Percentiles rank a stretch among this genome's conserved stretches.
These are phyloP conservation scores for Oemleria cerasiformis DNA, from an alignment of 306 rosid species.

Conservation along the genomic window DNA sequence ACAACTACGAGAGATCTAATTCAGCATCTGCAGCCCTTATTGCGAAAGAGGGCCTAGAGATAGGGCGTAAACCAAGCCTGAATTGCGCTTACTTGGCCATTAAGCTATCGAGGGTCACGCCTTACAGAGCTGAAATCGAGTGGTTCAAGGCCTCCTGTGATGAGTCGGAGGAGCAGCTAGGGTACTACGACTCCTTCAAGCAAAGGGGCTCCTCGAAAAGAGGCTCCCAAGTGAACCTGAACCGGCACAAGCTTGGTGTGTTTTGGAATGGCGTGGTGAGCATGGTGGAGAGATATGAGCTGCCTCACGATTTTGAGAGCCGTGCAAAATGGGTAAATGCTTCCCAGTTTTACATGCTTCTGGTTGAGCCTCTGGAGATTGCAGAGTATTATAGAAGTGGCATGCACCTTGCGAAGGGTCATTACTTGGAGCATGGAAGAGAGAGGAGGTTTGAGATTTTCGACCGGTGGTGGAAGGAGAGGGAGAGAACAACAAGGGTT, in stretches of 20 bases:
- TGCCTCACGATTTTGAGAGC: slow-evolving; percentile 53
- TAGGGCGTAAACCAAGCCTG: slow-evolving; percentile 54
- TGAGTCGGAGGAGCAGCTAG: slow-evolving; percentile 47
- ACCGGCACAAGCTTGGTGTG: slow-evolving; percentile 56
- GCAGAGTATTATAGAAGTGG: slow-evolving; percentile 65
- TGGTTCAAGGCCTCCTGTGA: slow-evolving; percentile 71
- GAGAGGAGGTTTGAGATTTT: slow-evolving; percentile 60
- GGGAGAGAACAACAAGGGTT: not conserved
- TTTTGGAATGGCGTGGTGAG: slow-evolving; percentile 63
- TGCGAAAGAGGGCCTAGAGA: slow-evolving; percentile 62
- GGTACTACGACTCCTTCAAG: slow-evolving; percentile 84
- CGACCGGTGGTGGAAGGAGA: slow-evolving; percentile 73
- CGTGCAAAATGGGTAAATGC: slow-evolving; percentile 59
- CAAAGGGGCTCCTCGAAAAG: slow-evolving; percentile 40
- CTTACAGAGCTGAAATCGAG: slow-evolving; percentile 76
- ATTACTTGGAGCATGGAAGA: slow-evolving; percentile 63
- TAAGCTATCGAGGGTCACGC: slow-evolving; percentile 47
- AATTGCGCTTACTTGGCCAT: slow-evolving; percentile 60
- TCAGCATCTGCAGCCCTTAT: slow-evolving; percentile 15
- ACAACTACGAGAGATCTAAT: slow-evolving; percentile 18
- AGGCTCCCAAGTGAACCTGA: slow-evolving; percentile 47
- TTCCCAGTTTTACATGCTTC: slow-evolving; percentile 57
- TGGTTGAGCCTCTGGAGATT: slow-evolving; percentile 84
- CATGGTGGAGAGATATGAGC: slow-evolving; percentile 55
- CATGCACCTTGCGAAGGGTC: slow-evolving; percentile 51